These are phyloP conservation scores for Mortierella sp. DNA, from an alignment of 371 early-diverging fungal species.

Conservation along the genomic window DNA sequence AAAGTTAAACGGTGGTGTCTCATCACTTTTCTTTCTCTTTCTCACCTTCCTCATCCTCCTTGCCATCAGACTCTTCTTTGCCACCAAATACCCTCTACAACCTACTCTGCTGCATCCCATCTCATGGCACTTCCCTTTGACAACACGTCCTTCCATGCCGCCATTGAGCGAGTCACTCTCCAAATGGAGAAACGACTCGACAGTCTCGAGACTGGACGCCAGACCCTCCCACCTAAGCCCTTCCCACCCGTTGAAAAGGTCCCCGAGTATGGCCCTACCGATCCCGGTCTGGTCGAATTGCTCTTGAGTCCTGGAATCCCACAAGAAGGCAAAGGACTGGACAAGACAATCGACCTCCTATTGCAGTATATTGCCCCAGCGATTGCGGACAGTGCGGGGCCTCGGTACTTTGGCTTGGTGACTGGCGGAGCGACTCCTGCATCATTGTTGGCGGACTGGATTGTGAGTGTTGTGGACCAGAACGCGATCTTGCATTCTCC, in stretches of 20 bases:
- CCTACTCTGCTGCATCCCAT: neutral
- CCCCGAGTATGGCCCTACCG: neutral
- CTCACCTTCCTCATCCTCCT: neutral
- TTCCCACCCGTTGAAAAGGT: slow-evolving; percentile 12
- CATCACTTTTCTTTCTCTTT: neutral
- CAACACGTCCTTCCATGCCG: slow-evolving; percentile 98
- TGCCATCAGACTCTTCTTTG: neutral
- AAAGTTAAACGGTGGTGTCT: neutral
- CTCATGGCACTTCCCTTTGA: slow-evolving; percentile 82
- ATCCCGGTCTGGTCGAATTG: neutral
- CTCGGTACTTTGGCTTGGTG: slow-evolving; percentile 48
- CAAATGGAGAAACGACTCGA: neutral
- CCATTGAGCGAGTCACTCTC: slow-evolving; percentile 43
- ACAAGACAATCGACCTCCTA: slow-evolving; percentile 25
- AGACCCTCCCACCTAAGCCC: slow-evolving; percentile 25
- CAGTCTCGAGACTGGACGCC: slow-evolving; percentile 9
- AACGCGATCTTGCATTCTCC: slow-evolving; percentile 35
- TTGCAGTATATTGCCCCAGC: slow-evolving; percentile 28
- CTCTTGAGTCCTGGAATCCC: neutral
- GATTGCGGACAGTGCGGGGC: slow-evolving; percentile 37
- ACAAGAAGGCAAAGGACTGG: slow-evolving; percentile 21
- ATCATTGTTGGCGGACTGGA: slow-evolving; percentile 46
- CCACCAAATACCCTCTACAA: neutral
- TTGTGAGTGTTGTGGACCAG: slow-evolving; percentile 41
- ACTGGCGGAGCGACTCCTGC: slow-evolving; percentile 50